Evolutionary conservation across 805 yeast genomes (phyloP), one percentile per base, ranked within the genome.

Genomic region (Candida dendrica): DNA sequence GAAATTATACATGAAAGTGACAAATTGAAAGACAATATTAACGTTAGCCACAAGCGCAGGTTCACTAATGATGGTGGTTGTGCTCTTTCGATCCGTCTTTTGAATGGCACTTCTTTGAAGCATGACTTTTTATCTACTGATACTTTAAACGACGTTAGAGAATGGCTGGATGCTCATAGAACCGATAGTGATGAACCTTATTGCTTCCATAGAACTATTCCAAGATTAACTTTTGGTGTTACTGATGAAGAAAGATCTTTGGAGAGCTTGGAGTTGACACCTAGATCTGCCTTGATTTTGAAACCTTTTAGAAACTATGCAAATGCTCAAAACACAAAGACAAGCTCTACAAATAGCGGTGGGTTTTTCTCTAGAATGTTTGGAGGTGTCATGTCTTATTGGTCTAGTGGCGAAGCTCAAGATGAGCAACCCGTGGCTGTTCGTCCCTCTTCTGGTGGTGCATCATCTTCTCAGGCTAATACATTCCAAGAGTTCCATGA

Each of bases 281-380:
- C 91, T 2, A 69, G 95, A 43, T 81, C 95, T 10, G 86, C 84
- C 0, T 60, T 89, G 38, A 79, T 86, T 19, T 64, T 89, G 48
- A 84, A 84, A 54, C 90, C 93, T 0, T 65, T 70, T 26, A 54
- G 55, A 19, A 56, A 57, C 22, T 57, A 51, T 33, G 16, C 57
- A n/a, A 41, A 54, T 44, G 60, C 68, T 38, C 52, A 59, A 48
- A 22, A 56, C 41, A 18, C 54, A 44, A 14, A 49, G 50, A 42
- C 51, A 49, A 18, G 52, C 59, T 13, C 18, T 26, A 18, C 41
- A 3, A 30, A 15, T 16, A 36, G 34, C 8, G 43, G 41, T 5
- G 61, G 71, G 0, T 43, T 64, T 7, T 33, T 66, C 9, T 59
- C 61, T 4, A 59, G 58, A 43, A 46, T 66, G 3, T 56, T 58